A percentile compares a stretch with the other conserved stretches of the same genome.
phyloP scores from a whole-genome alignment of 768 basidiomycete species.

The Termitomyces sp. region DNA sequence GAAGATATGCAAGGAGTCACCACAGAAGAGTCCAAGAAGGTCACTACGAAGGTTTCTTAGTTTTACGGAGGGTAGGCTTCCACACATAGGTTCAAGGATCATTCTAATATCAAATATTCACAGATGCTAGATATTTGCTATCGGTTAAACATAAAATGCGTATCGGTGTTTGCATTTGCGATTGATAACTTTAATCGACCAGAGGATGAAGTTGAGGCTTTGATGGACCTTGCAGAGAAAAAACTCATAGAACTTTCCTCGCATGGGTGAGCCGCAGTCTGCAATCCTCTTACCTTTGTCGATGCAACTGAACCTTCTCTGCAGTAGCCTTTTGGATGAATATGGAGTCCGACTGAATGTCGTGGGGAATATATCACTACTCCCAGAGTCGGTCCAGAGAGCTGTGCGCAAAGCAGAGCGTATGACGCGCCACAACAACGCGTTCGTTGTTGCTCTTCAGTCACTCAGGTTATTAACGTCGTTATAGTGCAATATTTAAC shows the following conservation, averaged over 20 bases:
- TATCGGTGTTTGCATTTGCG: constrained; percentile 95
- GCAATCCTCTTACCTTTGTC: background rate
- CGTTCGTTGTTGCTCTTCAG: constrained; percentile 32
- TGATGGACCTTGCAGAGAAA: constrained; percentile 80
- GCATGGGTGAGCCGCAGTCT: constrained; percentile 58
- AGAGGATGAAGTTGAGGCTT: constrained; percentile 75
- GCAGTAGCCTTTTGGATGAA: constrained; percentile 71
- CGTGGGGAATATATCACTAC: constrained; percentile 67
- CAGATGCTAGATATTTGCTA: constrained; percentile 87
- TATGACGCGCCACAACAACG: constrained; percentile 67
- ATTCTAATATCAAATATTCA: constrained; percentile 9
- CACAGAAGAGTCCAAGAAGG: constrained; percentile 69
- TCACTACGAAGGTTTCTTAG: constrained; percentile 79
- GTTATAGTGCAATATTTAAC: constrained; percentile 75
- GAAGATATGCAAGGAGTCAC: constrained; percentile 75
- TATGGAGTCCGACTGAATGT: constrained; percentile 84
- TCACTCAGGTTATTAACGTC: background rate
- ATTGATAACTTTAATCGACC: constrained; percentile 96
- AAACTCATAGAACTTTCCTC: constrained; percentile 73
- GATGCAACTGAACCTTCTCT: background rate
- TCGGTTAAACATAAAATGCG: constrained; percentile 70
- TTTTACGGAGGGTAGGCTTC: constrained; percentile 67
- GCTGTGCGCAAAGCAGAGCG: constrained; percentile 68
- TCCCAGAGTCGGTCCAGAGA: constrained; percentile 70
- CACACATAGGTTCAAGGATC: background rate